Conservation (phyloP, 2,329 filamentous ascomycete species). For the Aphanoascus verrucosus region DNA sequence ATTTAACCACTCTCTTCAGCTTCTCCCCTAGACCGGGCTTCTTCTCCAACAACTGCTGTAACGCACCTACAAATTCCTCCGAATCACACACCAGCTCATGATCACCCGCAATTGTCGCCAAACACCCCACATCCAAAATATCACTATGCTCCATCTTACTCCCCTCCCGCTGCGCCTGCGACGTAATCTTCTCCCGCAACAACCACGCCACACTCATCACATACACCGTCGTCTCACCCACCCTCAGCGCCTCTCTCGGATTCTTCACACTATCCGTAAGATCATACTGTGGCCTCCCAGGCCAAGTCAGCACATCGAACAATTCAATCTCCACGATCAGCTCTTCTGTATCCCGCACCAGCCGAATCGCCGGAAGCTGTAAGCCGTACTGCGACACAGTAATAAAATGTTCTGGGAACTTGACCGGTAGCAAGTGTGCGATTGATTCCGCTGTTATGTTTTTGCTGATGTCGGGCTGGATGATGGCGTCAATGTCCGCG, state of each 20-base stretch:
- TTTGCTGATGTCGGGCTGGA: not conserved
- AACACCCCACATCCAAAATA: not conserved
- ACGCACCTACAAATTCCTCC: not conserved
- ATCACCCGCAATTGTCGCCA: not conserved
- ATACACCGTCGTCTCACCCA: not conserved
- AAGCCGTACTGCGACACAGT: not conserved
- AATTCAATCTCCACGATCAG: slow-evolving; percentile 2
- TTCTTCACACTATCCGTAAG: not conserved
- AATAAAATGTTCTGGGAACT: not conserved
- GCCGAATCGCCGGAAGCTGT: not conserved
- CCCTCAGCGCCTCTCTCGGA: not conserved
- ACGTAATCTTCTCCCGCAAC: slow-evolving; percentile 4
- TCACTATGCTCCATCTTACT: slow-evolving; percentile 2
- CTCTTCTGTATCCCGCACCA: not conserved
- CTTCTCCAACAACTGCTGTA: not conserved
- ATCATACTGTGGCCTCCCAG: slow-evolving; percentile 3
- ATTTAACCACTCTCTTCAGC: slow-evolving; percentile 1
- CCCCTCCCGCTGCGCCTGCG: slow-evolving; percentile 4
- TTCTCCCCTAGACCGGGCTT: not conserved
- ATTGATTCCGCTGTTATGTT: not conserved
- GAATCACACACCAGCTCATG: not conserved
- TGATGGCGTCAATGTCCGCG: slow-evolving; percentile 7
- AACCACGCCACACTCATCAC: slow-evolving; percentile 3
- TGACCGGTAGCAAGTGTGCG: not conserved
- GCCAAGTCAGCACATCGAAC: slow-evolving; percentile 5